Conservation (phyloP, 306 rosid species). For the Sophora flavescens region DNA sequence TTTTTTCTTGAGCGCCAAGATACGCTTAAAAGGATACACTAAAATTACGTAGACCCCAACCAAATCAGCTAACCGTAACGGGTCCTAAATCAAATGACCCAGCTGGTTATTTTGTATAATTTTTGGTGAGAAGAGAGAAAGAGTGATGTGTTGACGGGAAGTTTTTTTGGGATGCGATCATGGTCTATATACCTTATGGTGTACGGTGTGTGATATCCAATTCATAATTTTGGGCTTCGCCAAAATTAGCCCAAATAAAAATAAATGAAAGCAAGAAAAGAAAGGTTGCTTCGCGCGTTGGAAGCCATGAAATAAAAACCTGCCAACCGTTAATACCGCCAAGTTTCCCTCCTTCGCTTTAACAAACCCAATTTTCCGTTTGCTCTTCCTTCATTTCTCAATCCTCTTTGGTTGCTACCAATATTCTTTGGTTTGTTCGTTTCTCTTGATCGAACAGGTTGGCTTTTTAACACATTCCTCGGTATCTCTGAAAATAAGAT, state of each 20-base stretch:
- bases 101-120: too few species aligned
- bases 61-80: too few species aligned
- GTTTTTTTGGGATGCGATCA: too few species aligned
- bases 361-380: constrained; percentile 4
- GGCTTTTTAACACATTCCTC: neutral
- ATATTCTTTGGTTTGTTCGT: constrained; percentile 21
- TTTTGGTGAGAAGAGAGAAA: too few species aligned
- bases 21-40: too few species aligned
- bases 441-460: constrained; percentile 37
- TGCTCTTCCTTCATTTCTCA: constrained; percentile 35
- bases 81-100: too few species aligned
- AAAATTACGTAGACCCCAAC: too few species aligned
- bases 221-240: neutral
- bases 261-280: neutral
- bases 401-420: constrained; percentile 22
- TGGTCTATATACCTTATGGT: too few species aligned
- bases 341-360: constrained; percentile 45
- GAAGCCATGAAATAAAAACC: constrained; percentile 21
- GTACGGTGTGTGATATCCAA: neutral
- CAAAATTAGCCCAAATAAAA: constrained; percentile 11
- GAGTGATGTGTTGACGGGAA: too few species aligned
- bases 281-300: neutral
- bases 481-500: neutral
- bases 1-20: too few species aligned
- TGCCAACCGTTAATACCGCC: constrained; percentile 47